Evolutionary conservation across 2,329 filamentous ascomycete genomes (phyloP).

Genomic region (Pseudonectria buxi): DNA sequence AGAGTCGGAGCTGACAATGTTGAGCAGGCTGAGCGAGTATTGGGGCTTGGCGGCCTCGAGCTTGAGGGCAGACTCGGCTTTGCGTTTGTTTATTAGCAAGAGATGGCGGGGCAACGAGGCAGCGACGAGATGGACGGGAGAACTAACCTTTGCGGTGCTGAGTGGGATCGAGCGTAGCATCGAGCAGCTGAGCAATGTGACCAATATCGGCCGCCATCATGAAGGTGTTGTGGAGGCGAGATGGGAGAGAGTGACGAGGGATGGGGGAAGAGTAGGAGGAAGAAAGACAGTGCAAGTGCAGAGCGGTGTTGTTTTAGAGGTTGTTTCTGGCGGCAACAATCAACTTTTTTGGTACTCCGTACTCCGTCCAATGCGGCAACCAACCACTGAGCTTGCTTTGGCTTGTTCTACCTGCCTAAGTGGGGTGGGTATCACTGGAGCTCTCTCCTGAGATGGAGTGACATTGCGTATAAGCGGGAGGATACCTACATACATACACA

Average conservation of each 20-base stretch:
- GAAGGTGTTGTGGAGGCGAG: constrained; percentile 12
- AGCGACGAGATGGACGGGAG: constrained; percentile 13
- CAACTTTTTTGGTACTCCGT: constrained; percentile 2
- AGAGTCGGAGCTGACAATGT: constrained; percentile 73
- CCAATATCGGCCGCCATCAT: constrained; percentile 52
- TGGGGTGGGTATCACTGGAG: no score
- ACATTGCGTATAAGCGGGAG: no score
- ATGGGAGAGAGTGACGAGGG: constrained; percentile 2
- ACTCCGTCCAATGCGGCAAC: no score
- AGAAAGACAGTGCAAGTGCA: constrained; percentile 11
- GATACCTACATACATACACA: no score
- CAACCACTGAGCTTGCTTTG: no score
- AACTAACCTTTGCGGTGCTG: constrained; percentile 81
- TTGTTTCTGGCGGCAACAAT: constrained; percentile 1
- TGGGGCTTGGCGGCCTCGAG: constrained; percentile 74
- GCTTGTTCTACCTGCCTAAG: no score
- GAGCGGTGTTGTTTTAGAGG: constrained; percentile 11
- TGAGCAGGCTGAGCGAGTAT: constrained; percentile 82
- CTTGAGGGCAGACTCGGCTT: constrained; percentile 77
- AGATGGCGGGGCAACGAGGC: constrained; percentile 24
- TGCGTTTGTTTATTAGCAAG: constrained; percentile 31
- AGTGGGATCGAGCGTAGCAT: constrained; percentile 81
- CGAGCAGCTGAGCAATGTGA: constrained; percentile 71
- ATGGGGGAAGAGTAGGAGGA: constrained; percentile 10
- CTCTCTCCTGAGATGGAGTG: no score